Conservation (phyloP, 306 rosid species). For the Spatholobus suberectus region DNA sequence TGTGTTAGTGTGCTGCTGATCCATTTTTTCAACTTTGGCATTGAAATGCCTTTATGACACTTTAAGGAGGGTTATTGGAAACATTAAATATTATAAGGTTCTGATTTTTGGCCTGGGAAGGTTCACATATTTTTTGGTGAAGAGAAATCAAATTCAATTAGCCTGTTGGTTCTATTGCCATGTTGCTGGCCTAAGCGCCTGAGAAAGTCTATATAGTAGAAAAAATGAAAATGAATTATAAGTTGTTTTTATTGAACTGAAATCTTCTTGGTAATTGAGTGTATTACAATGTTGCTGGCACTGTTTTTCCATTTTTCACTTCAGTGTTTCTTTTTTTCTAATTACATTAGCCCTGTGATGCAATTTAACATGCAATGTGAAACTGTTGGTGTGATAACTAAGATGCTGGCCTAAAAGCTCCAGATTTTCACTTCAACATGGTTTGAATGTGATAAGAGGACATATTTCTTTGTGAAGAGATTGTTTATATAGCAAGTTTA, state of each 20-base stretch:
- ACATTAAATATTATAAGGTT: neutral
- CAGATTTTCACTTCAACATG: neutral
- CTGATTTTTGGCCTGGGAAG: neutral
- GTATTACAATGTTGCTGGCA: neutral
- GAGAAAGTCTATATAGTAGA: neutral
- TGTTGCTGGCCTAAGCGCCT: neutral
- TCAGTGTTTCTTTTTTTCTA: neutral
- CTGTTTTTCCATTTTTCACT: constrained; percentile 18
- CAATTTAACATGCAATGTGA: constrained; percentile 16
- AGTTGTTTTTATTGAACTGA: constrained; percentile 26
- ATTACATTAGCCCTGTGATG: neutral
- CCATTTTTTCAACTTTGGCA: neutral
- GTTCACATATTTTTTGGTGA: neutral
- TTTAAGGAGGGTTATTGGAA: neutral
- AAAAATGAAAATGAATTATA: neutral
- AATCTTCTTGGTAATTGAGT: neutral
- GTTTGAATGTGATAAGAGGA: neutral
- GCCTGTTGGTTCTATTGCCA: constrained; percentile 1
- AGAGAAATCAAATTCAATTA: constrained; percentile 17
- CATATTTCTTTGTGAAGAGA: neutral
- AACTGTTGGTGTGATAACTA: neutral
- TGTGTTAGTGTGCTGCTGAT: neutral
- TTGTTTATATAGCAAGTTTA: neutral
- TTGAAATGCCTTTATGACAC: neutral
- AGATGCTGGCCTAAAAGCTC: constrained; percentile 9